Conservation (phyloP, 139 green algal species). For the Chlorella ohadii region DNA sequence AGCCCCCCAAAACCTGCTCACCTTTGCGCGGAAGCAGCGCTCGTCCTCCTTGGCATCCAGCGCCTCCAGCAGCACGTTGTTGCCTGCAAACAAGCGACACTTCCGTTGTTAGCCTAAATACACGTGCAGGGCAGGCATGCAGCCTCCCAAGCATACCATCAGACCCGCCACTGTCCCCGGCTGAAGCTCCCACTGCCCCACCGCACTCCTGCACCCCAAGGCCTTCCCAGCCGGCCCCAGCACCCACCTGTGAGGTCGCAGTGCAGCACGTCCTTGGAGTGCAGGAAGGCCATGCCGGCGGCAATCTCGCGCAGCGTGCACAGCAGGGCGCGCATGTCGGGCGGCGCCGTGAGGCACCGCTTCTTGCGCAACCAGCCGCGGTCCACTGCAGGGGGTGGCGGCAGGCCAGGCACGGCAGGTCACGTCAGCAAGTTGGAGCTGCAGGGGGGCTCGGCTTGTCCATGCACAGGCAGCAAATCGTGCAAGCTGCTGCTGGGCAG, state of each 20-base stretch:
- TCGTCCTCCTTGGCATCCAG: constrained; percentile 15
- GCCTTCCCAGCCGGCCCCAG: background rate
- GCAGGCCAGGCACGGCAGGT: too few relatives aligned
- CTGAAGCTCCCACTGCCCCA: too few relatives aligned
- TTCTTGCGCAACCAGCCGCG: constrained; percentile 25
- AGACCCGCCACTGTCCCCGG: too few relatives aligned
- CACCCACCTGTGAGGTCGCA: constrained; percentile 53
- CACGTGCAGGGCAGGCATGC: too few relatives aligned
- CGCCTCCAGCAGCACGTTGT: constrained; percentile 57
- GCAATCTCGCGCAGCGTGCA: constrained; percentile 49
- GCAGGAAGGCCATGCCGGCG: constrained; percentile 52
- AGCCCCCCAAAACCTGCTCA: background rate
- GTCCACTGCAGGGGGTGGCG: constrained; percentile 1
- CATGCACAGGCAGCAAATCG: too few relatives aligned
- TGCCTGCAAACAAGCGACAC: constrained; percentile 24
- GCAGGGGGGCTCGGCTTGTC: too few relatives aligned
- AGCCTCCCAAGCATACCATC: too few relatives aligned
- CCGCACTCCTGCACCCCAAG: too few relatives aligned
- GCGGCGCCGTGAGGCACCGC: background rate
- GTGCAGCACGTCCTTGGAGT: constrained; percentile 54
- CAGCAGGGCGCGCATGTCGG: constrained; percentile 30
- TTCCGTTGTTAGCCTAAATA: background rate
- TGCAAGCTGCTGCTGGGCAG: too few relatives aligned
- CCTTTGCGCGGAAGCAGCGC: constrained; percentile 59
- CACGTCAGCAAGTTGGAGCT: too few relatives aligned